phyloP scores from a whole-genome alignment of 129 eudicot genomes.

The Saussurea involucrata region DNA sequence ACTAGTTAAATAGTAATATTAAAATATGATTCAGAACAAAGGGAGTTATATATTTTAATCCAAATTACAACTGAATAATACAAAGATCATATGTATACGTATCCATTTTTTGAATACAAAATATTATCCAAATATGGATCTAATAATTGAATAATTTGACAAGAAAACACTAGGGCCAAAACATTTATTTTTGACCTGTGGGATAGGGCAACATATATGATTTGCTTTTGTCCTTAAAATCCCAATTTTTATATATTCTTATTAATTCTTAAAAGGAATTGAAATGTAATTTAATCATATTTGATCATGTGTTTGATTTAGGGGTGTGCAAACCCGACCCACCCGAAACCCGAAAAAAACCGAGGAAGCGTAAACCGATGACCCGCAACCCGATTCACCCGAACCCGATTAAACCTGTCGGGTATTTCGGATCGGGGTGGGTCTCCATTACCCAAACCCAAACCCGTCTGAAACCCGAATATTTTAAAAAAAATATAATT shows the following conservation, averaged over 20 bases:
- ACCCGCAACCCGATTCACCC: no score
- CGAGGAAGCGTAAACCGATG: no score
- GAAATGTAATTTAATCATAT: no score
- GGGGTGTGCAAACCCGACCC: no score
- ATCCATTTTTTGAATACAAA: neutral
- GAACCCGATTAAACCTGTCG: no score
- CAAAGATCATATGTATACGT: neutral
- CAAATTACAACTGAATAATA: neutral
- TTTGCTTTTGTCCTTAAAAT: neutral
- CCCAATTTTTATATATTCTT: neutral
- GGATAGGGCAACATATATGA: constrained; percentile 12
- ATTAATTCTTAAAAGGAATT: neutral
- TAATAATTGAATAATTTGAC: neutral
- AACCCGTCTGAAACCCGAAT: no score
- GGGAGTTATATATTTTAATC: neutral
- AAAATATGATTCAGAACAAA: neutral
- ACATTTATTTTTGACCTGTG: constrained; percentile 16
- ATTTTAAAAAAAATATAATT: no score
- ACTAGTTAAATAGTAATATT: no score
- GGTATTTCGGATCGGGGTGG: no score
- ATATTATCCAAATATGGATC: neutral
- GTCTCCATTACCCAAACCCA: no score
- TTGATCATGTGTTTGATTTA: no score
- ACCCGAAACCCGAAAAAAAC: no score
- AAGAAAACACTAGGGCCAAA: constrained; percentile 7